Evolutionary conservation across 1,284 basidiomycete genomes (phyloP).

Genomic region (Ustilago bromivora): DNA sequence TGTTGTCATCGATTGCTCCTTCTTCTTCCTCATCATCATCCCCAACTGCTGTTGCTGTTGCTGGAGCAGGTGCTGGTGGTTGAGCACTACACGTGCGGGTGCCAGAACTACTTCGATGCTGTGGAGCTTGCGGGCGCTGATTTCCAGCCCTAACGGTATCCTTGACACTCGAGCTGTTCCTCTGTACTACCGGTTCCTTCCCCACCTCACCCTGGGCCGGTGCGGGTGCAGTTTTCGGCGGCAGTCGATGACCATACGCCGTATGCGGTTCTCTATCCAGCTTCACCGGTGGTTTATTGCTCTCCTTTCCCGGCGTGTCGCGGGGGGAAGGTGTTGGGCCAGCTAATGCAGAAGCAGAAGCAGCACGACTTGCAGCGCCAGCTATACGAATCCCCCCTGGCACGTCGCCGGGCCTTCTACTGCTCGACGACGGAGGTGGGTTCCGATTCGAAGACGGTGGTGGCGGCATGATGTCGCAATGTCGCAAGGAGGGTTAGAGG

Average conservation of each 20-base stretch:
- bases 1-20: slow-evolving; percentile 38
- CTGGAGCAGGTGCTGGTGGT: neutral
- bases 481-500: neutral
- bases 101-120: slow-evolving; percentile 4
- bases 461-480: slow-evolving; percentile 17
- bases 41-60: neutral
- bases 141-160: neutral
- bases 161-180: neutral
- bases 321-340: neutral
- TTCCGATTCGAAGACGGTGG: slow-evolving; percentile 5
- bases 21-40: slow-evolving; percentile 49
- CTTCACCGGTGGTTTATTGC: slow-evolving; percentile 10
- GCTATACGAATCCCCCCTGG: slow-evolving; percentile 42
- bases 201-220: too few relatives aligned
- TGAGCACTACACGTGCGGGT: neutral
- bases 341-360: slow-evolving; percentile 1
- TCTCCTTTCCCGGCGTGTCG: neutral
- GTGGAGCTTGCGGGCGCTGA: neutral
- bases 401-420: neutral
- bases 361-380: slow-evolving; percentile 23
- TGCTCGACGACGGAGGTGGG: neutral
- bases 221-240: neutral
- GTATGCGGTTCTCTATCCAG: slow-evolving; percentile 18
- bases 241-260: neutral
- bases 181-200: neutral